A percentile compares a stretch with the other conserved stretches of the same genome.
Evolutionary conservation across 345 rosid species (phyloP).

Genomic region (Corchorus olitorius): DNA sequence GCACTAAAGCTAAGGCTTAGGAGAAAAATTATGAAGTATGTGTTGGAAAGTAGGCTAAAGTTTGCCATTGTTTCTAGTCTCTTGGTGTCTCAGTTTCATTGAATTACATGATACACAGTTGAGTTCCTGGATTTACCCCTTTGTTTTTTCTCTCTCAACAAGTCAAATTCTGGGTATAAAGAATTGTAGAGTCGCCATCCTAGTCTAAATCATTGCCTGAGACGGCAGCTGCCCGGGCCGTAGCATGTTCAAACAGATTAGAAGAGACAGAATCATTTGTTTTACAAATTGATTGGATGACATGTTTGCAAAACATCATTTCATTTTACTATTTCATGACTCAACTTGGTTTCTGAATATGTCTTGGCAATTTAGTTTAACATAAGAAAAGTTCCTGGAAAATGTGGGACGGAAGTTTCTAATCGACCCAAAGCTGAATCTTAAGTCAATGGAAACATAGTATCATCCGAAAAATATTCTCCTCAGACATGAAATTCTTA

Average conservation of each 20-base stretch:
- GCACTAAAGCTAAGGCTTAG: not conserved
- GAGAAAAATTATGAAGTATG: not conserved
- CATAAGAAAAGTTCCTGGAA: not conserved
- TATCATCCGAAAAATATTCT: too few species aligned
- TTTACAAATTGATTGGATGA: too few species aligned
- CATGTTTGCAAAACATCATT: too few species aligned
- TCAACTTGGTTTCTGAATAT: not conserved
- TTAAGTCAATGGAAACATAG: not conserved
- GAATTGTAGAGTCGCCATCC: too few species aligned
- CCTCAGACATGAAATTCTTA: too few species aligned
- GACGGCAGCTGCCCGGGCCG: too few species aligned
- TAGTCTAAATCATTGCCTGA: too few species aligned
- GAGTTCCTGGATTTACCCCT: not conserved
- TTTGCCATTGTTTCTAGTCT: not conserved
- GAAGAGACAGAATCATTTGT: too few species aligned
- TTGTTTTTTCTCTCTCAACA: not conserved
- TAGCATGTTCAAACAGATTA: not conserved
- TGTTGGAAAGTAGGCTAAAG: not conserved
- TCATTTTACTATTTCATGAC: not conserved
- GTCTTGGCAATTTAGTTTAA: not conserved
- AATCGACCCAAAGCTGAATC: not conserved
- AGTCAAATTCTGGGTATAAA: not conserved
- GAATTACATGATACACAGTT: not conserved
- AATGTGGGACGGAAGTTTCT: not conserved
- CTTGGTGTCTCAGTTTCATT: not conserved